These are phyloP conservation scores for Blumeria graminis DNA, from an alignment of 2,329 filamentous ascomycete species.

Conservation along the genomic window DNA sequence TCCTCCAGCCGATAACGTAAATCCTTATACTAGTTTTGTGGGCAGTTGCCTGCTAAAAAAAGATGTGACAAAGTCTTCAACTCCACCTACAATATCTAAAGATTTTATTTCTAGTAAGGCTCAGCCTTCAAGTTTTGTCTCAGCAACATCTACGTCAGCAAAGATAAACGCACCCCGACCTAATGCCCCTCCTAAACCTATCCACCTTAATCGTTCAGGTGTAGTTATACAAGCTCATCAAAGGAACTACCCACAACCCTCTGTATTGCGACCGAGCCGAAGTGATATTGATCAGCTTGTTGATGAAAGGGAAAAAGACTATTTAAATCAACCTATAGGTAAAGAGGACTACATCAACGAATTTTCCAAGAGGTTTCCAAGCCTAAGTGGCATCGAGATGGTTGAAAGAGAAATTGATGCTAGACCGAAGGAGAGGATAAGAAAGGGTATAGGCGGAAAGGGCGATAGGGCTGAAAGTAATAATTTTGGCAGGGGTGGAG, in stretches of 20 bases:
- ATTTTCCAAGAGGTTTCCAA: constrained; percentile 74
- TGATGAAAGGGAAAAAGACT: background rate
- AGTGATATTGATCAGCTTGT: background rate
- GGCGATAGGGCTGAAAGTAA: background rate
- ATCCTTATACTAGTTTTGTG: constrained; percentile 12
- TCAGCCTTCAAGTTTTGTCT: constrained; percentile 5
- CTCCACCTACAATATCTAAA: background rate
- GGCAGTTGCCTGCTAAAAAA: background rate
- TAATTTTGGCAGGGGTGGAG: background rate
- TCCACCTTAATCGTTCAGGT: constrained; percentile 31
- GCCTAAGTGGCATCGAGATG: constrained; percentile 56
- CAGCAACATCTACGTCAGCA: constrained; percentile 10
- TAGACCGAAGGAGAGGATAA: background rate
- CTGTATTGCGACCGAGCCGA: background rate
- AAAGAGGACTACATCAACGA: constrained; percentile 41
- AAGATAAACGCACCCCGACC: constrained; percentile 20
- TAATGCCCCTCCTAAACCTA: constrained; percentile 34
- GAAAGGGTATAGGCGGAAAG: background rate
- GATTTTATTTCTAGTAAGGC: constrained; percentile 1
- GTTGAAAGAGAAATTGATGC: constrained; percentile 13
- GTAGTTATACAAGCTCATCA: constrained; percentile 17
- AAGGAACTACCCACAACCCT: background rate
- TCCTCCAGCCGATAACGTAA: constrained; percentile 3
- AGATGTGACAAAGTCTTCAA: background rate
- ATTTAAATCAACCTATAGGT: constrained; percentile 27